These are phyloP conservation scores for Rhodotorula paludigena DNA, from an alignment of 768 basidiomycete species.

Conservation along the genomic window DNA sequence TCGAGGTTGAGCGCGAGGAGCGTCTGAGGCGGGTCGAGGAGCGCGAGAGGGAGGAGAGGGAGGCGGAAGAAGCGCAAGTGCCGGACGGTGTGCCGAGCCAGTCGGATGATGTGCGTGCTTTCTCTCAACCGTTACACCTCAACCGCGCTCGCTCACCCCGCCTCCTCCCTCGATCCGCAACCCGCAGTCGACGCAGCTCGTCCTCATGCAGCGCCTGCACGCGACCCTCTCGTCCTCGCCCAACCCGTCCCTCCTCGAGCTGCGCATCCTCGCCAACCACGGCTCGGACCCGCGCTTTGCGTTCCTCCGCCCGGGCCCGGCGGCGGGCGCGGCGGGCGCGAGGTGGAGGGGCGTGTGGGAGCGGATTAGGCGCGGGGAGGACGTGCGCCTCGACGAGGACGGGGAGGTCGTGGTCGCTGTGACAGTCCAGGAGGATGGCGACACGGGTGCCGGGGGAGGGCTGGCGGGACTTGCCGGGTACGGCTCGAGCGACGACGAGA, in stretches of 20 bases:
- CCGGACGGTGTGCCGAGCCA: no score
- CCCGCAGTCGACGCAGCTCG: constrained; percentile 60
- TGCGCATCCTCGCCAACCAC: constrained; percentile 82
- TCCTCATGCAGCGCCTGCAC: constrained; percentile 72
- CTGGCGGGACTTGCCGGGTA: constrained; percentile 21
- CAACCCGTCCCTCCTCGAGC: constrained; percentile 75
- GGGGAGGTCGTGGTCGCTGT: background rate
- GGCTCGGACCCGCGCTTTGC: constrained; percentile 71
- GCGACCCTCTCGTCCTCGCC: constrained; percentile 63
- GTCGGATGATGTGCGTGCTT: constrained; percentile 6
- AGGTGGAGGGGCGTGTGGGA: constrained; percentile 27
- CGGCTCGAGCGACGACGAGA: constrained; percentile 12
- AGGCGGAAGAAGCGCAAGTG: constrained; percentile 52
- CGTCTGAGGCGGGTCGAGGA: constrained; percentile 5
- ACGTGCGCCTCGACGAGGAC: background rate
- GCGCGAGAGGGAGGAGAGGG: constrained; percentile 51
- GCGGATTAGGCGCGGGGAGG: constrained; percentile 12
- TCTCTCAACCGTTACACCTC: constrained; percentile 8
- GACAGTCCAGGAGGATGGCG: background rate
- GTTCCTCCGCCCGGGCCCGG: constrained; percentile 53
- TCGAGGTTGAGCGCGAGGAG: constrained; percentile 23
- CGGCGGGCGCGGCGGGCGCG: constrained; percentile 5
- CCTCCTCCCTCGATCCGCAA: no score
- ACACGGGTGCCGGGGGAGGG: background rate
- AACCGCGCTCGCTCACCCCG: constrained; percentile 21